A percentile compares a stretch with the other conserved stretches of the same genome.
Evolutionary conservation across 371 early-diverging fungal species (phyloP).

Genomic region (Mucor sp.): DNA sequence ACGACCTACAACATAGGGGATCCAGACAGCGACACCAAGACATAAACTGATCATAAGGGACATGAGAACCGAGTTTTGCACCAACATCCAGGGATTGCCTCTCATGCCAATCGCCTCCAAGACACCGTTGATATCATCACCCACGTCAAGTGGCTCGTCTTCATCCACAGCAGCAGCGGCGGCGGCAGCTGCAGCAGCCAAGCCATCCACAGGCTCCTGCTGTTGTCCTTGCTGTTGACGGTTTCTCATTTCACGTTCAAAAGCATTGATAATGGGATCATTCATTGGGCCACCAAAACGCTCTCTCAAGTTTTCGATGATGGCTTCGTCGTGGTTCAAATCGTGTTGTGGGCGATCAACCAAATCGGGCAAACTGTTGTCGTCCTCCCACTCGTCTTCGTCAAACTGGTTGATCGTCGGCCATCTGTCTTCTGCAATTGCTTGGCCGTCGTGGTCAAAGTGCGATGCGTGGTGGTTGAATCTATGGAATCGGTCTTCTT

Average conservation of each 20-base stretch:
- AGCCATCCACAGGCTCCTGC: neutral
- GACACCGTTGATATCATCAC: conserved; percentile 76
- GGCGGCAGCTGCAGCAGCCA: neutral
- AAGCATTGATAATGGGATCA: neutral
- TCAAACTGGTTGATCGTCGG: neutral
- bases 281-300: neutral
- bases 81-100: conserved; percentile 72
- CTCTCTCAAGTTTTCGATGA: neutral
- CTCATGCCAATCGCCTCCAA: conserved; percentile 85
- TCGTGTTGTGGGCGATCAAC: neutral
- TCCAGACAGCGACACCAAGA: conserved; percentile 71
- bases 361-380: conserved; percentile 13
- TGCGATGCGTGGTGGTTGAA: neutral
- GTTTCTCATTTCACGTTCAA: neutral
- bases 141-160: conserved; percentile 34
- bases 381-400: conserved; percentile 4
- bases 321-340: neutral
- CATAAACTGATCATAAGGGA: conserved; percentile 67
- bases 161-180: conserved; percentile 20
- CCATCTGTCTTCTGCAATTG: neutral
- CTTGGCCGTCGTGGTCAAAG: neutral
- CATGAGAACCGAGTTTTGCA: conserved; percentile 79
- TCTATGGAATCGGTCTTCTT: neutral
- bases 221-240: neutral
- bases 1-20: conserved; percentile 72